A percentile compares a stretch with the other conserved stretches of the same genome.
Conservation (phyloP, 306 rosid species). For the Vigna trinervia region DNA sequence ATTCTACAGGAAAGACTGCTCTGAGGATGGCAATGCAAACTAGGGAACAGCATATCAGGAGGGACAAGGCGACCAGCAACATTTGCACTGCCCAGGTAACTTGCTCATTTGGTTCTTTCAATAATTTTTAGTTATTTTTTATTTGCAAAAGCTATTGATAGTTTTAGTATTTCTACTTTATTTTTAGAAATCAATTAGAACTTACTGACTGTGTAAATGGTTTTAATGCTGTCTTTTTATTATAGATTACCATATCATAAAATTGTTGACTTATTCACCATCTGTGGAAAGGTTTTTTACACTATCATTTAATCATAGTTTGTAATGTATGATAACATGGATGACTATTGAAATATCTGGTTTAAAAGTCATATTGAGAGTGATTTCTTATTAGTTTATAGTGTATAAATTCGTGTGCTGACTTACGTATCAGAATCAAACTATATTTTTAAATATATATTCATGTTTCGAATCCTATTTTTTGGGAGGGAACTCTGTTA, state of each 20-base stretch:
- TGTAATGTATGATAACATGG: background rate
- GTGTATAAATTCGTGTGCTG: background rate
- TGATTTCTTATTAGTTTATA: background rate
- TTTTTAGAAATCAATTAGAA: background rate
- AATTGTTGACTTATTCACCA: background rate
- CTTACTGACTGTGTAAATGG: background rate
- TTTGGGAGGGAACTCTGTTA: background rate
- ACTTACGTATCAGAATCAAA: background rate
- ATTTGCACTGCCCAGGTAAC: constrained; percentile 98
- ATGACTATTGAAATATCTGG: background rate
- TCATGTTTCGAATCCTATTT: background rate
- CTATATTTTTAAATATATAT: background rate
- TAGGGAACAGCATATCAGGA: constrained; percentile 96
- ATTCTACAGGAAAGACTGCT: constrained; percentile 90
- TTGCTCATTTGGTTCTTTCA: constrained; percentile 10
- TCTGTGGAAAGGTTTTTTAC: background rate
- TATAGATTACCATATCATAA: background rate
- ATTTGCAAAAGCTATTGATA: constrained; percentile 2
- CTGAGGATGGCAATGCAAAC: constrained; percentile 99
- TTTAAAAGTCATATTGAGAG: background rate
- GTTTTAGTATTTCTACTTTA: background rate
- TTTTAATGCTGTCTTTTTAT: background rate
- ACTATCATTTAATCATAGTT: background rate
- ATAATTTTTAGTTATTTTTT: constrained; percentile 3
- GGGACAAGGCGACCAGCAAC: constrained; percentile 99